A percentile compares a stretch with the other conserved stretches of the same genome.
These are phyloP conservation scores for Clitopilus passeckerianus DNA, from an alignment of 768 basidiomycete species.

Conservation along the genomic window DNA sequence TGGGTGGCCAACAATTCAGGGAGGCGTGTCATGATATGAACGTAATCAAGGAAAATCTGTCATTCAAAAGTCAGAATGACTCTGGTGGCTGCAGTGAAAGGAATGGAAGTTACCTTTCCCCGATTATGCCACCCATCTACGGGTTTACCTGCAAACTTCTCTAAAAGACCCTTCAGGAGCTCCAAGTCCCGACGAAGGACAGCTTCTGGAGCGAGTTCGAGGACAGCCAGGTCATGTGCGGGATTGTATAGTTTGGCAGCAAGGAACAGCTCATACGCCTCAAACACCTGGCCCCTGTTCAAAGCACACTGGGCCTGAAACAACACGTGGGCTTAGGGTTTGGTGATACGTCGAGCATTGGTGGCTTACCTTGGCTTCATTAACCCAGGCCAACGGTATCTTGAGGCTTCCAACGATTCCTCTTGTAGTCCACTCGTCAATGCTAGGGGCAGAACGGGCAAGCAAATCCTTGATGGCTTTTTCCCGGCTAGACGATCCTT, in stretches of 20 bases:
- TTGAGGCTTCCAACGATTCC: slow-evolving; percentile 73
- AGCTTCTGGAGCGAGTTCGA: slow-evolving; percentile 86
- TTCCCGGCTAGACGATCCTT: slow-evolving; percentile 52
- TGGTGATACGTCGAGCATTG: background rate
- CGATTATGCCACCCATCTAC: slow-evolving; percentile 79
- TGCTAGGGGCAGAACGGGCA: slow-evolving; percentile 54
- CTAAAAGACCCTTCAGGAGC: slow-evolving; percentile 67
- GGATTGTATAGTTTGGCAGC: slow-evolving; percentile 62
- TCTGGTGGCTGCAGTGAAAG: slow-evolving; percentile 3
- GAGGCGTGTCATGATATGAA: slow-evolving; percentile 53
- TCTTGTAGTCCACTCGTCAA: slow-evolving; percentile 71
- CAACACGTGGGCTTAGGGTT: slow-evolving; percentile 1
- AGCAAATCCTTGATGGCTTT: slow-evolving; percentile 81
- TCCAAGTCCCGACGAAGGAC: slow-evolving; percentile 63
- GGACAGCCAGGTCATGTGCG: slow-evolving; percentile 82
- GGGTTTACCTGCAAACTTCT: slow-evolving; percentile 48
- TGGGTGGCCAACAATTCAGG: slow-evolving; percentile 47
- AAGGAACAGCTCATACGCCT: slow-evolving; percentile 75
- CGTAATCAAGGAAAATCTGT: slow-evolving; percentile 72
- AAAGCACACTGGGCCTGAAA: slow-evolving; percentile 63
- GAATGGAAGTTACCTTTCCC: slow-evolving; percentile 62
- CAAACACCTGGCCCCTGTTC: slow-evolving; percentile 55
- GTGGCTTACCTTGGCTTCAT: slow-evolving; percentile 70
- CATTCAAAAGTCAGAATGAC: background rate
- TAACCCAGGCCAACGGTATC: slow-evolving; percentile 84